Conservation (phyloP, 768 basidiomycete genomes). For the Leccinellum albellum region DNA sequence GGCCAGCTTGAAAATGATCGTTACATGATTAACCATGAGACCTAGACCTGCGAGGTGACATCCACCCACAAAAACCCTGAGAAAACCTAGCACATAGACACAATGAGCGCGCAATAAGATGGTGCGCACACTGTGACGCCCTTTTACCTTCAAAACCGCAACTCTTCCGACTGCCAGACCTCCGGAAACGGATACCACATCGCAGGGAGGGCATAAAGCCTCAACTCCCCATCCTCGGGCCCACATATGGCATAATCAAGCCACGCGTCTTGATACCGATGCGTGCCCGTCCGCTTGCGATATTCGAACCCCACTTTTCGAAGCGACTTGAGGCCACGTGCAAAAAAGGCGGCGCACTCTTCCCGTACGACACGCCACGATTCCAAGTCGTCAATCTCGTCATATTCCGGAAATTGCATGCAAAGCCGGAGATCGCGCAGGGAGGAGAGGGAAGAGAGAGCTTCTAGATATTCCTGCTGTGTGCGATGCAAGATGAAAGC, state of each 20-base stretch:
- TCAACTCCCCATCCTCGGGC: constrained; percentile 18
- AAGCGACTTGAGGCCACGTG: constrained; percentile 30
- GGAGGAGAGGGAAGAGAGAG: constrained; percentile 25
- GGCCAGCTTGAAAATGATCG: constrained; percentile 5
- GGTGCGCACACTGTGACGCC: background rate
- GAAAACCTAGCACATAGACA: background rate
- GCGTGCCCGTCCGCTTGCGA: constrained; percentile 35
- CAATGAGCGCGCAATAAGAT: background rate
- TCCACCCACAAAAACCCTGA: constrained; percentile 6
- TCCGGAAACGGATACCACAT: constrained; percentile 35
- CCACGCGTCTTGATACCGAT: constrained; percentile 35
- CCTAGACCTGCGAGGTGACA: constrained; percentile 14
- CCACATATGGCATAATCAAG: constrained; percentile 30
- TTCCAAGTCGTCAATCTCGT: constrained; percentile 29
- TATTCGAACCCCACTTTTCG: constrained; percentile 34
- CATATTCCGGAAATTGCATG: constrained; percentile 36
- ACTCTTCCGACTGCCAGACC: constrained; percentile 29
- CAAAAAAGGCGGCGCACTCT: constrained; percentile 29
- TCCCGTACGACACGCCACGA: constrained; percentile 30
- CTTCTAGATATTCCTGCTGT: constrained; percentile 35
- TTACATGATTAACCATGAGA: constrained; percentile 15
- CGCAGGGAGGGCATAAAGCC: constrained; percentile 22
- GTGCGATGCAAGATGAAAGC: constrained; percentile 23
- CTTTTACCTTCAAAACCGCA: constrained; percentile 18
- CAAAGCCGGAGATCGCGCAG: constrained; percentile 33